These are phyloP conservation scores for Spiraea crenata DNA, from an alignment of 331 rosid genomes.

Conservation along the genomic window DNA sequence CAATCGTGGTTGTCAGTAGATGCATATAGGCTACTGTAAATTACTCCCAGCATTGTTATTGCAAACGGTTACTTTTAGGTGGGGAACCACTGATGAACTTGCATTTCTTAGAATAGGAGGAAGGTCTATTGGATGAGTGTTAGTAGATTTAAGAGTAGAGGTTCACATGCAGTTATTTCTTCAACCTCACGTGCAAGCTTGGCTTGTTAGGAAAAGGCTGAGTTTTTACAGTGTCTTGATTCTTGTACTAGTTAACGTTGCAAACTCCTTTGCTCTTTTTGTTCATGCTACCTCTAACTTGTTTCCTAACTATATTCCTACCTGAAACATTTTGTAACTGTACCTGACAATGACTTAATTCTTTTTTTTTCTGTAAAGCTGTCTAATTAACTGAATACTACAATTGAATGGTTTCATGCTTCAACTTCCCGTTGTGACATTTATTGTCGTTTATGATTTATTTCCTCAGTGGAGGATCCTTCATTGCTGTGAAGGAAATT, in stretches of 20 bases:
- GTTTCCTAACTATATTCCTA: neutral
- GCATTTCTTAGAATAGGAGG: neutral
- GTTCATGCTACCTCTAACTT: neutral
- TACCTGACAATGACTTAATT: neutral
- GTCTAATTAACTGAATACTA: neutral
- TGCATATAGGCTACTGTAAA: neutral
- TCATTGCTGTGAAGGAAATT: constrained; percentile 94
- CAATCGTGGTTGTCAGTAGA: neutral
- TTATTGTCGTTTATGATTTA: neutral
- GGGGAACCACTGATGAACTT: neutral
- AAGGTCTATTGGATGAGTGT: neutral
- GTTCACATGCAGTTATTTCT: neutral
- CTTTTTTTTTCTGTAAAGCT: neutral
- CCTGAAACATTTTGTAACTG: neutral
- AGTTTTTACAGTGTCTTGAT: neutral
- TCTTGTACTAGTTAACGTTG: neutral
- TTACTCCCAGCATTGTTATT: neutral
- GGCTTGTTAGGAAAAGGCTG: neutral
- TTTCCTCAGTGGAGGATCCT: constrained; percentile 60
- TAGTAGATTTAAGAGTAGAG: neutral
- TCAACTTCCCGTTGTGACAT: neutral
- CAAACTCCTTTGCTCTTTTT: neutral
- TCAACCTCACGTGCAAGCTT: neutral
- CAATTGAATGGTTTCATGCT: neutral
- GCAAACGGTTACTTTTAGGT: neutral